Conservation (phyloP, 495 filamentous ascomycete genomes). For the Niebla homalea region DNA sequence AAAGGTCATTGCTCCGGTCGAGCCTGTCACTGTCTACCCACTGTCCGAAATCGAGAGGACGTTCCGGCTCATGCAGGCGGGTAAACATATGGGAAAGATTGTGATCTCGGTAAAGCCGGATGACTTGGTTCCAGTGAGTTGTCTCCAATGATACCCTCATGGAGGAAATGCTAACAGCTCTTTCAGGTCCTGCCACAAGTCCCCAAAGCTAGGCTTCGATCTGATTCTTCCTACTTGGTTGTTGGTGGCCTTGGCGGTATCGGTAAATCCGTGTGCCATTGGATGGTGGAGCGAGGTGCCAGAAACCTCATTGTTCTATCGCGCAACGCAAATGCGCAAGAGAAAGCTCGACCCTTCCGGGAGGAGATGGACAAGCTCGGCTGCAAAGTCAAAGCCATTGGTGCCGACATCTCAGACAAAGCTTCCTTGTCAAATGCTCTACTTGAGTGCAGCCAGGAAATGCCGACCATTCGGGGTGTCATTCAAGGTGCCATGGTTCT, state of each 20-base stretch:
- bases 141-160: not conserved
- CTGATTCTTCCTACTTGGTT: conserved; percentile 22
- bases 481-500: conserved; percentile 29
- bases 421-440: conserved; percentile 12
- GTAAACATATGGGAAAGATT: conserved; percentile 10
- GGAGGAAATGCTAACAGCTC: not conserved
- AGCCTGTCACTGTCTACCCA: conserved; percentile 3
- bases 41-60: conserved; percentile 33
- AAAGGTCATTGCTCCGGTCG: not conserved
- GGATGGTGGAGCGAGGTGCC: conserved; percentile 43
- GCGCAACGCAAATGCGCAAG: conserved; percentile 11
- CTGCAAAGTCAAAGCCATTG: conserved; percentile 18
- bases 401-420: conserved; percentile 31
- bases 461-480: conserved; percentile 24
- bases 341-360: conserved; percentile 4
- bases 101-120: conserved; percentile 8
- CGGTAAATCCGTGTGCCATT: conserved; percentile 42
- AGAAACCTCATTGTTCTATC: conserved; percentile 33
- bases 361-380: conserved; percentile 10
- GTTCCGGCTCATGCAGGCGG: conserved; percentile 28
- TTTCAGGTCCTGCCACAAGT: not conserved
- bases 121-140: conserved; percentile 8
- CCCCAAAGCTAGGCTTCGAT: conserved; percentile 4
- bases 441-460: not conserved
- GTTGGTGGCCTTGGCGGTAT: conserved; percentile 34